phyloP scores from a whole-genome alignment of 148 eudicot species.

The Silene conica region DNA sequence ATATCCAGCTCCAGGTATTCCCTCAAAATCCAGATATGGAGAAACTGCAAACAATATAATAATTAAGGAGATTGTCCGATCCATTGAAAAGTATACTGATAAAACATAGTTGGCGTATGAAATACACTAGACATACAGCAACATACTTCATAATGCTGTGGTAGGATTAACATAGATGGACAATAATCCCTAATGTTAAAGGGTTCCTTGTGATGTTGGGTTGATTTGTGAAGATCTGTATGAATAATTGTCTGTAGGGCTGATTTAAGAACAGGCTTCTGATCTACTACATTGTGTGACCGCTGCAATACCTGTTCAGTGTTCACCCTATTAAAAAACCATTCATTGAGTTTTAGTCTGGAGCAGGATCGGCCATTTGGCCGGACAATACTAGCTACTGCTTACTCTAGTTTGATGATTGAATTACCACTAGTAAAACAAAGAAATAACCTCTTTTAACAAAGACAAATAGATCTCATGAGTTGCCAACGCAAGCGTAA shows the following conservation, averaged over 20 bases:
- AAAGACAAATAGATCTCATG: slow-evolving; percentile 96
- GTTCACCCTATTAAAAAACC: no score
- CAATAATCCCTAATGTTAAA: neutral
- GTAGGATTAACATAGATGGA: neutral
- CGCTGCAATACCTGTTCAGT: slow-evolving; percentile 4
- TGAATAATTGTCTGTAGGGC: slow-evolving; percentile 8
- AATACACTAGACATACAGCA: neutral
- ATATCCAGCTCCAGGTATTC: slow-evolving; percentile 88
- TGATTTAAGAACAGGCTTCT: slow-evolving; percentile 9
- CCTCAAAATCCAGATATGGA: slow-evolving; percentile 85
- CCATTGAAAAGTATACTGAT: neutral
- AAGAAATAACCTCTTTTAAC: slow-evolving; percentile 67
- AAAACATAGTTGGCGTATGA: slow-evolving; percentile 18
- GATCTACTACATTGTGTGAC: neutral
- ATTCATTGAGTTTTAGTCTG: no score
- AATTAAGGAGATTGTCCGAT: no score
- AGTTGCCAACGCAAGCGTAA: slow-evolving; percentile 88
- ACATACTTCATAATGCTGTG: slow-evolving; percentile 22
- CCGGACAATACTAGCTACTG: no score
- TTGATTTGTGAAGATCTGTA: neutral
- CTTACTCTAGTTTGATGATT: no score
- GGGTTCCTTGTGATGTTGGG: neutral
- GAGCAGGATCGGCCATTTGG: no score
- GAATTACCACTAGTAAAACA: no score
- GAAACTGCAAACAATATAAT: slow-evolving; percentile 74